Conservation (phyloP, 1,284 basidiomycete species). For the Leccinum solheimii region DNA sequence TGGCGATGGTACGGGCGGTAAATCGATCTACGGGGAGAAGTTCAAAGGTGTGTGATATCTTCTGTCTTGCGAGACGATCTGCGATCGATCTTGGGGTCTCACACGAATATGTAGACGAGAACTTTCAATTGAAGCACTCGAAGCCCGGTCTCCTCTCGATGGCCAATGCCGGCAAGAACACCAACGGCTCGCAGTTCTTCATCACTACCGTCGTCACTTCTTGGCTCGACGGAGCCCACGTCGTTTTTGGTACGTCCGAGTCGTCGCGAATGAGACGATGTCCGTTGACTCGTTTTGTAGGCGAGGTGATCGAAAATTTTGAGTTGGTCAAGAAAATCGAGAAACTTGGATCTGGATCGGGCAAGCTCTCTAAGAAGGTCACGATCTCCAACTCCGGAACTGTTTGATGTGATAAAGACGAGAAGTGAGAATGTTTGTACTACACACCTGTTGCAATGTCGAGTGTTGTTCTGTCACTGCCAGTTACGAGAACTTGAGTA, state of each 20-base stretch:
- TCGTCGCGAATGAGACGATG: neutral
- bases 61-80: neutral
- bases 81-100: neutral
- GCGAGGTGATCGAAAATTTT: slow-evolving; percentile 63
- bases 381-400: slow-evolving; percentile 55
- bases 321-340: slow-evolving; percentile 71
- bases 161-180: slow-evolving; percentile 81
- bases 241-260: slow-evolving; percentile 71
- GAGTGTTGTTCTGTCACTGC: neutral
- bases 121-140: slow-evolving; percentile 78
- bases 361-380: slow-evolving; percentile 48
- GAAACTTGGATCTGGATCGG: slow-evolving; percentile 49
- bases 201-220: slow-evolving; percentile 70
- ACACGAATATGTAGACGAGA: slow-evolving; percentile 64
- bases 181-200: slow-evolving; percentile 60
- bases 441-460: neutral
- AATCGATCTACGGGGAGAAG: slow-evolving; percentile 89
- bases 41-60: slow-evolving; percentile 51
- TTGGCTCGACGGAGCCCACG: slow-evolving; percentile 78
- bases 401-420: slow-evolving; percentile 36
- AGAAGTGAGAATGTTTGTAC: neutral
- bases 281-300: slow-evolving; percentile 28
- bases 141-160: slow-evolving; percentile 87
- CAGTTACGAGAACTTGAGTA: neutral
- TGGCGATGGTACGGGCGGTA: slow-evolving; percentile 85